Base-by-base conservation (phyloP, 768 basidiomycete genomes). In the Amanita inopinata region DNA sequence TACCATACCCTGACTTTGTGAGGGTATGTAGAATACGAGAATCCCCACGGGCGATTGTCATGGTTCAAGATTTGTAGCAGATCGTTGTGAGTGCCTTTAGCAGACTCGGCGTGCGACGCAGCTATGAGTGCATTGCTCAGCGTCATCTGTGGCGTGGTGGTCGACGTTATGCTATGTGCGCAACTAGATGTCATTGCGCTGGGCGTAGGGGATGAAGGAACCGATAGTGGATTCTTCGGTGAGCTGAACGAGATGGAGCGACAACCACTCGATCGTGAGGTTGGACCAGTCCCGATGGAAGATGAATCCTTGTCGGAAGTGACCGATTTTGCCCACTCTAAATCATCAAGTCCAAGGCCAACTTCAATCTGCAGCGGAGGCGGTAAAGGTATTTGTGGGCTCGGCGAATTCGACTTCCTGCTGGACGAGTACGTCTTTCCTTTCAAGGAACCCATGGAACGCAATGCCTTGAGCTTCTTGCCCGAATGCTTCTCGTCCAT, bases 21-120 rank as follows among this genome's bases (percentile, higher is more conserved):
- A 10, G 77, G 76, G 50, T 93, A 85, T 15, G 85, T 73, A 11
- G 73, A 59, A 56, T 97, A 97, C 7, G 80, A 81, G 63, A 96
- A 93, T 0, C 89, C 94, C 86, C 87, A 90, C 1, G 86, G 80
- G 49, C 80, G 78, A 33, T 84, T 79, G 51, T 88, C 85, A 50
- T 89, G 88, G 53, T 93, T 91, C 42, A 97, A 69, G 56, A 99
- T 94, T 53, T 89, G 83, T 46, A 97, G 57, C 11, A 99, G 73
- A 62, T 99, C 96, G 44, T 79, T 75, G 52, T 94, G 89, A 0
- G 86, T 87, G 36, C 96, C 93, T 49, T 82, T 83, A 18, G 90
- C 76, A 3, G 90, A 91, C 58, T 98, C 94, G 2, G 93, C 84
- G 58, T 99, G 93, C 1, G 91, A 93, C 0, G 94, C 94, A 17